Percentiles rank a stretch among this genome's conserved stretches.
These are phyloP conservation scores for Schizopora paradoxa DNA, from an alignment of 1,284 basidiomycete genomes.

Conservation along the genomic window DNA sequence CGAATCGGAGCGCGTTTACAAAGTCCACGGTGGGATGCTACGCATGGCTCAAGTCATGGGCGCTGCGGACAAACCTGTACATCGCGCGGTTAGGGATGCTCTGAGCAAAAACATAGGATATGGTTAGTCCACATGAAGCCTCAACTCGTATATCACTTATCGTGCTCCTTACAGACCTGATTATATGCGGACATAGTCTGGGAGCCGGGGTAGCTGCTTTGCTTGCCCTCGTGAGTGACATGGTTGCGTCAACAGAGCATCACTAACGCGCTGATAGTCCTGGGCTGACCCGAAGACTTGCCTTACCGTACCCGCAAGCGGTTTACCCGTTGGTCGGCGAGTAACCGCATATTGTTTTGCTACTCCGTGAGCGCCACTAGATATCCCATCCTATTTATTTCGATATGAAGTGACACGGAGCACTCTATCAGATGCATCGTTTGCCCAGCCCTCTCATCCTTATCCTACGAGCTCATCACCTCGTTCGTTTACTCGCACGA, in stretches of 20 bases:
- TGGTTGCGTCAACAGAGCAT: neutral
- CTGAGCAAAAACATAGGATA: slow-evolving; percentile 64
- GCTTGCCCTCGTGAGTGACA: slow-evolving; percentile 57
- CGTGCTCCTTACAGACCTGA: slow-evolving; percentile 44
- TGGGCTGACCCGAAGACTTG: slow-evolving; percentile 80
- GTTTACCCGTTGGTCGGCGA: slow-evolving; percentile 60
- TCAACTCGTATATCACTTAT: neutral
- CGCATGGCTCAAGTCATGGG: slow-evolving; percentile 78
- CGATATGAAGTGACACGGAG: slow-evolving; percentile 9
- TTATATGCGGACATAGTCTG: slow-evolving; percentile 81
- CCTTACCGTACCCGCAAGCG: slow-evolving; percentile 63
- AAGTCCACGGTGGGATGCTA: slow-evolving; percentile 76
- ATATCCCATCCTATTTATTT: slow-evolving; percentile 16
- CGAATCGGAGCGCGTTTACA: slow-evolving; percentile 33
- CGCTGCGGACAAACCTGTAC: slow-evolving; percentile 68
- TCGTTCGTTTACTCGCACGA: slow-evolving; percentile 82
- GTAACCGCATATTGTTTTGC: slow-evolving; percentile 78
- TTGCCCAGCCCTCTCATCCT: slow-evolving; percentile 48
- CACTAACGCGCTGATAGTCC: slow-evolving; percentile 44
- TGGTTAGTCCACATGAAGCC: slow-evolving; percentile 34
- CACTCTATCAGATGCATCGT: slow-evolving; percentile 45
- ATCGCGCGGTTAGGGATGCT: slow-evolving; percentile 67
- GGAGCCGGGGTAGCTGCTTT: slow-evolving; percentile 81
- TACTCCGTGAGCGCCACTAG: slow-evolving; percentile 56
- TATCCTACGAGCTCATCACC: slow-evolving; percentile 57